Evolutionary conservation across 768 basidiomycete species (phyloP).

Genomic region (Serpula lacrymans): DNA sequence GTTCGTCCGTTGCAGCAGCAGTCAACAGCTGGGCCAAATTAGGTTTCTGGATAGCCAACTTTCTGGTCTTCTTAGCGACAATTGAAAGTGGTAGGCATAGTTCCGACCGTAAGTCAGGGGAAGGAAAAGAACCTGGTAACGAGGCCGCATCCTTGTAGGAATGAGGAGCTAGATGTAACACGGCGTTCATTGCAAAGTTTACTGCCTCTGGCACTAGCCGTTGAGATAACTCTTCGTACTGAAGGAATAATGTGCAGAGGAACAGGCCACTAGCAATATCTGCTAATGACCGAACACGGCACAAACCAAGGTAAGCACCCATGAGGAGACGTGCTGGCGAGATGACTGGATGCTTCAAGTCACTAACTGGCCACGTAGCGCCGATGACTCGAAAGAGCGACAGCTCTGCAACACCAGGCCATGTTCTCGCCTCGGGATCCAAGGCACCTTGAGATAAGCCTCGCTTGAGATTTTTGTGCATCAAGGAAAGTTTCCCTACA

Average conservation of each 20-base stretch:
- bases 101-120: slow-evolving; percentile 63
- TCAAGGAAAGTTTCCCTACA: slow-evolving; percentile 76
- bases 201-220: slow-evolving; percentile 86
- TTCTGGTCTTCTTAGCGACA: slow-evolving; percentile 35
- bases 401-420: slow-evolving; percentile 85
- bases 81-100: slow-evolving; percentile 40
- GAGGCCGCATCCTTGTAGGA: slow-evolving; percentile 39
- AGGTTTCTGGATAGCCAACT: slow-evolving; percentile 39
- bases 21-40: slow-evolving; percentile 46
- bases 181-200: slow-evolving; percentile 71
- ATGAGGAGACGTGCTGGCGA: slow-evolving; percentile 86
- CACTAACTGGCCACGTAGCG: slow-evolving; percentile 88
- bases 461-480: slow-evolving; percentile 91
- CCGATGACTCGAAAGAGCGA: slow-evolving; percentile 78
- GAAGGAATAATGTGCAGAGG: slow-evolving; percentile 77
- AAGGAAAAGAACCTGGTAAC: slow-evolving; percentile 69
- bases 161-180: slow-evolving; percentile 74
- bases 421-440: slow-evolving; percentile 67
- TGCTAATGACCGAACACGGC: slow-evolving; percentile 66
- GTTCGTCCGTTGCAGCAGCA: slow-evolving; percentile 33
- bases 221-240: slow-evolving; percentile 84
- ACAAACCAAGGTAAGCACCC: slow-evolving; percentile 86
- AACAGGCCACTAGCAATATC: slow-evolving; percentile 89
- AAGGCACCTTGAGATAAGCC: slow-evolving; percentile 73
- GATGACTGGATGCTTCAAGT: slow-evolving; percentile 86